These are phyloP conservation scores for Suhomyces yuchorum DNA, from an alignment of 1,139 yeast genomes.

Conservation along the genomic window DNA sequence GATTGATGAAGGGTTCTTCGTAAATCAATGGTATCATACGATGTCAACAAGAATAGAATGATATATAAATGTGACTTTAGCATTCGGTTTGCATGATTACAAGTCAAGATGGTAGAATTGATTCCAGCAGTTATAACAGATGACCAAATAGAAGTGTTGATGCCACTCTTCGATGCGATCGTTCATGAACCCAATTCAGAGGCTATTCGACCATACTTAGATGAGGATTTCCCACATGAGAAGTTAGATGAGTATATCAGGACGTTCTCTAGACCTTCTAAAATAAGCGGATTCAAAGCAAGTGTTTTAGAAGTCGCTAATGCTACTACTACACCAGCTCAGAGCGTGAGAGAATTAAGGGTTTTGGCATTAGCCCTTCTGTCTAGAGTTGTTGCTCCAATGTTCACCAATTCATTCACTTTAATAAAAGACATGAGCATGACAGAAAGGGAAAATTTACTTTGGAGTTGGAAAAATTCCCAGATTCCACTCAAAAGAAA, in stretches of 20 bases:
- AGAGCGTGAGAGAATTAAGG: slow-evolving; percentile 21
- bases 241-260: slow-evolving; percentile 37
- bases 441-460: slow-evolving; percentile 31
- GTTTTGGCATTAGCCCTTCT: slow-evolving; percentile 24
- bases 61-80: not conserved
- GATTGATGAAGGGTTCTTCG: not conserved
- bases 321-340: slow-evolving; percentile 8
- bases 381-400: slow-evolving; percentile 38
- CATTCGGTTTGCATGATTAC: not conserved
- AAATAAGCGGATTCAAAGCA: slow-evolving; percentile 31
- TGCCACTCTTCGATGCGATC: slow-evolving; percentile 38
- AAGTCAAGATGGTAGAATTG: not conserved
- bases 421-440: slow-evolving; percentile 41
- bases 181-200: slow-evolving; percentile 38
- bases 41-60: not conserved
- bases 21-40: not conserved
- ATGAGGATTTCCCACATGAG: slow-evolving; percentile 30
- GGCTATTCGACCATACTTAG: slow-evolving; percentile 29
- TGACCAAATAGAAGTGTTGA: slow-evolving; percentile 30
- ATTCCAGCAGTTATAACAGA: slow-evolving; percentile 25
- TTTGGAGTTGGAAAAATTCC: slow-evolving; percentile 43
- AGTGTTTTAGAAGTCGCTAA: slow-evolving; percentile 3
- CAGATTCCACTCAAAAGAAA: slow-evolving; percentile 33
- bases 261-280: slow-evolving; percentile 33
- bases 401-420: slow-evolving; percentile 38